Evolutionary conservation across 2,329 filamentous ascomycete genomes (phyloP).

Genomic region (Phoma sp.): DNA sequence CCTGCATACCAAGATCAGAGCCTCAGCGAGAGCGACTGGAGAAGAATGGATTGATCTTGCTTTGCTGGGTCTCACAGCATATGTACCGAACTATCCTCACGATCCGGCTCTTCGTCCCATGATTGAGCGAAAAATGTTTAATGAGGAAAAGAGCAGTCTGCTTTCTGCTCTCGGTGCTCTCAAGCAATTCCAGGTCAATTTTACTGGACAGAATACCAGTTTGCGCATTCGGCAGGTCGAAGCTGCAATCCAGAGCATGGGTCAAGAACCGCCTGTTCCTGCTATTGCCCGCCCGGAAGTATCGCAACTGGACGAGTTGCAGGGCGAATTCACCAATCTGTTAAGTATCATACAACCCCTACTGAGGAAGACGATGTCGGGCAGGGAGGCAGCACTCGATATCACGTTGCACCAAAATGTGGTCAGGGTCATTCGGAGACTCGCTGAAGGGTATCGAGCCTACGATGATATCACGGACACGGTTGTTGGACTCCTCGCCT

Average conservation of each 20-base stretch:
- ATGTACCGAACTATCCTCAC: conserved; percentile 83
- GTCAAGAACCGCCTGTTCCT: conserved; percentile 68
- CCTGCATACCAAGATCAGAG: conserved; percentile 40
- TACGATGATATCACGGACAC: conserved; percentile 88
- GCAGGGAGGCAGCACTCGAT: conserved; percentile 35
- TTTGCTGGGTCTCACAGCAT: conserved; percentile 75
- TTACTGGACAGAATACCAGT: conserved; percentile 72
- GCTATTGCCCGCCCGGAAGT: conserved; percentile 73
- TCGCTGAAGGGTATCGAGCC: conserved; percentile 72
- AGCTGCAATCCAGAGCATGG: conserved; percentile 67
- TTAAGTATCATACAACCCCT: conserved; percentile 52
- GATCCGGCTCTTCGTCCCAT: conserved; percentile 72
- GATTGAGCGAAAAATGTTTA: conserved; percentile 68
- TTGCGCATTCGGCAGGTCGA: conserved; percentile 69
- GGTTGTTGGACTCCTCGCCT: conserved; percentile 77
- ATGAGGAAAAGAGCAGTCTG: conserved; percentile 63
- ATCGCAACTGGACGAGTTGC: conserved; percentile 73
- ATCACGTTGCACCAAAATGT: conserved; percentile 61
- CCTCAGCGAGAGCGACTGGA: not conserved
- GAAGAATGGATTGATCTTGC: conserved; percentile 77
- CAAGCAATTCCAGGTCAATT: conserved; percentile 67
- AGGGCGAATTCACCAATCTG: conserved; percentile 82
- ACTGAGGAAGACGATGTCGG: conserved; percentile 28
- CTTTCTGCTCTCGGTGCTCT: conserved; percentile 65
- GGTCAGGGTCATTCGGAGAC: conserved; percentile 71